phyloP scores from a whole-genome alignment of 2,329 filamentous ascomycete species.

The Claviceps quebecensis region DNA sequence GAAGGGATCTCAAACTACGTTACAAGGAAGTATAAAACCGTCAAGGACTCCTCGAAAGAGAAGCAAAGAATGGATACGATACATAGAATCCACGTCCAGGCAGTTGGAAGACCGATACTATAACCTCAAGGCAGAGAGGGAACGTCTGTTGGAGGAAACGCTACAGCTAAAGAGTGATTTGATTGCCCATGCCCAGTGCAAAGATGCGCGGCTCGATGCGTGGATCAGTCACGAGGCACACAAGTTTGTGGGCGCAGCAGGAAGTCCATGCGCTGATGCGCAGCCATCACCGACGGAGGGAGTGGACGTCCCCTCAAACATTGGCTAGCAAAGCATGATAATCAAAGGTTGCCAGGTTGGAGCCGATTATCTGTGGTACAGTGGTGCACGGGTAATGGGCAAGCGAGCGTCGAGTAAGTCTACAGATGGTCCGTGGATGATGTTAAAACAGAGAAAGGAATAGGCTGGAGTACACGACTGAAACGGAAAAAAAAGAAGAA shows the following conservation, averaged over 20 bases:
- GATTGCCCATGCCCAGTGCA: constrained; percentile 1
- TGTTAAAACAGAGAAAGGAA: too few species aligned
- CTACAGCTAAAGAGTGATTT: not conserved
- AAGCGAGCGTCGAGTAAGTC: too few species aligned
- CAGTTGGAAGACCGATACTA: not conserved
- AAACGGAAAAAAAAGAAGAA: too few species aligned
- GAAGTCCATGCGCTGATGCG: not conserved
- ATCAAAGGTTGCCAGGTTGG: not conserved
- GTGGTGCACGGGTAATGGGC: too few species aligned
- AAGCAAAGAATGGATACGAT: not conserved
- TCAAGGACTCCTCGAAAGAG: not conserved
- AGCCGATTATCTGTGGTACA: not conserved
- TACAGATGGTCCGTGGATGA: too few species aligned
- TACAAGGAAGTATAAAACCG: not conserved
- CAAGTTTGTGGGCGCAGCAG: not conserved
- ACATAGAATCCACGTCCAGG: not conserved
- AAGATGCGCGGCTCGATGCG: not conserved
- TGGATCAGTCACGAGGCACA: constrained; percentile 1
- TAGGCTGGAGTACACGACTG: too few species aligned
- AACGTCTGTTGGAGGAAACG: not conserved
- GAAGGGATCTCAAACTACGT: not conserved
- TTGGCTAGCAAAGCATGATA: not conserved
- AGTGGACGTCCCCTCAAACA: too few species aligned
- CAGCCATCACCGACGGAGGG: not conserved
- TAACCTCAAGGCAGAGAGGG: not conserved